These are phyloP conservation scores for Candolleomyces aberdarensis DNA, from an alignment of 768 basidiomycete species.

Conservation along the genomic window DNA sequence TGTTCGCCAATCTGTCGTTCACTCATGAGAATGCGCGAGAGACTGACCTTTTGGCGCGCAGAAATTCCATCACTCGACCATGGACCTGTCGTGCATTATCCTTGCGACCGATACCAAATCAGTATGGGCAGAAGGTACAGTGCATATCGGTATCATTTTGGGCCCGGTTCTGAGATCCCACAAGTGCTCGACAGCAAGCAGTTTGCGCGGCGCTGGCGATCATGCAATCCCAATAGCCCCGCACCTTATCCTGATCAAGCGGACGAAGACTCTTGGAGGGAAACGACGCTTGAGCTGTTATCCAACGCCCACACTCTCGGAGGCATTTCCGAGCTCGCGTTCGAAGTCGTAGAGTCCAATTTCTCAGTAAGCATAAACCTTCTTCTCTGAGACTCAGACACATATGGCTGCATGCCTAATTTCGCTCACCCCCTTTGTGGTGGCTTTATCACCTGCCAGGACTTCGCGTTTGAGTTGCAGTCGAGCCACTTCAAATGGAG, in stretches of 20 bases:
- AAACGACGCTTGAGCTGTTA: conserved; percentile 49
- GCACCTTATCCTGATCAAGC: conserved; percentile 25
- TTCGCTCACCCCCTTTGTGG: too few species aligned
- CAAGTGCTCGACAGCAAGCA: conserved; percentile 54
- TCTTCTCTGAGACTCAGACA: too few species aligned
- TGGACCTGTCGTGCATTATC: conserved; percentile 56
- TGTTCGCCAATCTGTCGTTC: conserved; percentile 31
- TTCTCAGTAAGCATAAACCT: conserved; percentile 47
- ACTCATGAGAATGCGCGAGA: background rate
- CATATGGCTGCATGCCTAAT: too few species aligned
- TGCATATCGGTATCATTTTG: background rate
- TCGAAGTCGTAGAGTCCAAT: conserved; percentile 56
- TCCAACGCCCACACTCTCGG: conserved; percentile 62
- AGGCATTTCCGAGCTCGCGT: conserved; percentile 51
- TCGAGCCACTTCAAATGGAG: conserved; percentile 67
- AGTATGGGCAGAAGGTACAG: conserved; percentile 72
- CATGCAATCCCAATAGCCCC: conserved; percentile 44
- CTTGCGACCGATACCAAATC: conserved; percentile 72
- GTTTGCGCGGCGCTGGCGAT: conserved; percentile 68
- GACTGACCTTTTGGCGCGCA: conserved; percentile 22
- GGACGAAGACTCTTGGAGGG: conserved; percentile 65
- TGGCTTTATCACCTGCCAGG: conserved; percentile 38
- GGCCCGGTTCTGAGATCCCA: conserved; percentile 12
- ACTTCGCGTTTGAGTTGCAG: conserved; percentile 61
- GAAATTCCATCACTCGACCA: conserved; percentile 62